phyloP scores from a whole-genome alignment of 106 monocot genomes.

The Dendrobium huoshanense region DNA sequence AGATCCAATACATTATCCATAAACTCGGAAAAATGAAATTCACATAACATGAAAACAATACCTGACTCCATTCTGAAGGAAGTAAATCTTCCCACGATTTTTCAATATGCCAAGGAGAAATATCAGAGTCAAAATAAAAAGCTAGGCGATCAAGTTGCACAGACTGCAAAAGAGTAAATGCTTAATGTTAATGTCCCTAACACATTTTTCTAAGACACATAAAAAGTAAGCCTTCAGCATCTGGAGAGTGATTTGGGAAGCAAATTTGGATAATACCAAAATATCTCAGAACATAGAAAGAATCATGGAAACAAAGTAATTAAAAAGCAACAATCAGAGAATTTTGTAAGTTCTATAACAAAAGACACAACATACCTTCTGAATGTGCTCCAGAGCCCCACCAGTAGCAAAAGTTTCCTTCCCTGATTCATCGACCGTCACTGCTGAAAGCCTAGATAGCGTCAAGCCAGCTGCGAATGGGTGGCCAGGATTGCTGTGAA shows the following conservation, averaged over 20 bases:
- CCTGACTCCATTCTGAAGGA: conserved; percentile 91
- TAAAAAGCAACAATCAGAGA: neutral
- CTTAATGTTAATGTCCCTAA: conserved; percentile 2
- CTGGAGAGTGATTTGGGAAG: neutral
- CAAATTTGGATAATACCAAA: conserved; percentile 3
- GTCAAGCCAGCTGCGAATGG: conserved; percentile 86
- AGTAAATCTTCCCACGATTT: conserved; percentile 78
- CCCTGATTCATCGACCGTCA: conserved; percentile 89
- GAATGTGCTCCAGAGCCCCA: conserved; percentile 81
- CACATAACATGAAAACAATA: conserved; percentile 11
- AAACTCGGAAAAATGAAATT: neutral
- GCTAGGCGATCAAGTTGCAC: conserved; percentile 85
- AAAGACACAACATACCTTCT: conserved; percentile 50
- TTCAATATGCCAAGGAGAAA: conserved; percentile 64
- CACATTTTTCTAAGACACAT: neutral
- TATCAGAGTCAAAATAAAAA: conserved; percentile 94
- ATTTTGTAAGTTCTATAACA: neutral
- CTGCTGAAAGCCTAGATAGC: conserved; percentile 76
- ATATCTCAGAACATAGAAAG: neutral
- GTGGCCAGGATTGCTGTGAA: conserved; percentile 93
- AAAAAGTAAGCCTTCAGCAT: neutral
- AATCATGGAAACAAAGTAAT: neutral
- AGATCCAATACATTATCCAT: conserved; percentile 5
- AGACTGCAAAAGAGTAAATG: conserved; percentile 51
- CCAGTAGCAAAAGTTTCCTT: conserved; percentile 96